phyloP scores from a whole-genome alignment of 2,329 filamentous ascomycete species.

The Ceratocystis colombiana region DNA sequence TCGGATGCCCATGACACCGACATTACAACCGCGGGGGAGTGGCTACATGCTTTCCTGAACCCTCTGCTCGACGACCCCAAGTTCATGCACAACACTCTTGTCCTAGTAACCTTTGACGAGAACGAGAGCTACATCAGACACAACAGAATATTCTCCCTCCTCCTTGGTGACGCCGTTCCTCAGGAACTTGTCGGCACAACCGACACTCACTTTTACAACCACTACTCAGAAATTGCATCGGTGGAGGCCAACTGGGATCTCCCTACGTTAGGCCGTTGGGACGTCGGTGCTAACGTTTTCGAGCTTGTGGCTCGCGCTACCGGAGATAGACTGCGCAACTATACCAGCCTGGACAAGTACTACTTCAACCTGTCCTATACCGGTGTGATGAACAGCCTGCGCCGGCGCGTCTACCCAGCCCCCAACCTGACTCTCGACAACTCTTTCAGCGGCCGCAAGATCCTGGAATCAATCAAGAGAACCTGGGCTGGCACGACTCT shows the following conservation, averaged over 20 bases:
- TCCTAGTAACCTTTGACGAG: constrained; percentile 73
- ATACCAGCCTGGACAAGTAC: constrained; percentile 35
- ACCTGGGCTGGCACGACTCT: constrained; percentile 26
- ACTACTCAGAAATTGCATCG: constrained; percentile 60
- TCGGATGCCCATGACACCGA: constrained; percentile 66
- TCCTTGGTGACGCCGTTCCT: constrained; percentile 66
- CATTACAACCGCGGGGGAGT: constrained; percentile 57
- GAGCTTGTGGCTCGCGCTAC: constrained; percentile 50
- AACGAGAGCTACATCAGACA: constrained; percentile 56
- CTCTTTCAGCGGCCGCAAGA: constrained; percentile 31
- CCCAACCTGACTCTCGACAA: constrained; percentile 35
- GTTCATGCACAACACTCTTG: constrained; percentile 66
- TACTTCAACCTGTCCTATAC: constrained; percentile 48
- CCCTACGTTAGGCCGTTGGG: constrained; percentile 59
- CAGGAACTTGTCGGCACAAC: constrained; percentile 53
- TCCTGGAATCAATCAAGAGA: constrained; percentile 33
- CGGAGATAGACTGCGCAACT: constrained; percentile 42
- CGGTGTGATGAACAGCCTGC: constrained; percentile 38
- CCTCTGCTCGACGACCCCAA: constrained; percentile 58
- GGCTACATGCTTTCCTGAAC: constrained; percentile 57
- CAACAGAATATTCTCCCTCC: constrained; percentile 60
- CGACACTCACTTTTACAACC: constrained; percentile 61
- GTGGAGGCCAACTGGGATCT: constrained; percentile 60
- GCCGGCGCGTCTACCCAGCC: constrained; percentile 33
- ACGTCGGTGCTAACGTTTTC: constrained; percentile 63